Evolutionary conservation across 2,329 filamentous ascomycete genomes (phyloP), one percentile per base, ranked within the genome.

Genomic region (Ophiosphaerella korrae): DNA sequence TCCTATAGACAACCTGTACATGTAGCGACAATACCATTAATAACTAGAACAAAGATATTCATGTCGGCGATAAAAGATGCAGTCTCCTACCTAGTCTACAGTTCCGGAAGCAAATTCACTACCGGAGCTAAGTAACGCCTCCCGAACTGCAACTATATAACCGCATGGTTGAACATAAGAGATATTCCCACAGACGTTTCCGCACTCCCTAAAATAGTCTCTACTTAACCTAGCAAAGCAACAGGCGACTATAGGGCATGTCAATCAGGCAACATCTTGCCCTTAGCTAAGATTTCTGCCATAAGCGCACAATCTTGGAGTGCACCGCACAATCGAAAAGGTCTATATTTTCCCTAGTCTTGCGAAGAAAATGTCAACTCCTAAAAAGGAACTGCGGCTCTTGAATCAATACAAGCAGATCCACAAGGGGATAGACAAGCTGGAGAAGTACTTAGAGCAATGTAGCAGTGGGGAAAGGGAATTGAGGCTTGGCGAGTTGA

Each of bases 311-410:
- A 82, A 88, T 50, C 84, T 96, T n/a, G 82, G 84, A 8, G 75
- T 83, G 50, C 92, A 96, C 75, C 92, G 96, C 77, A 78, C 77
- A 50, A 93, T 96, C 65, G 92, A 96, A 72, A 92, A 97, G 74
- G 75, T 79, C 38, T 84, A 91, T 70, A 80, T 96, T 35, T 96
- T 96, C 72, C 92, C 92, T 1, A 67, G 87, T 0, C 82, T 96
- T 2, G 90, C 88, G 11, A 78, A 77, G 62, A 86, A 85, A 60
- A 95, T 95, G 90, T 86, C 89, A 5, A 87, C 89, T 58, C 96
- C 96, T 68, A 78, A 79, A 53, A 78, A 76, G 57, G 80, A 82
- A n/a, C 80, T 87, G 12, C 82, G 88, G 66, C 75, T 94, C 40
- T 72, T 94, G 43, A 80, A 76, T 7, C 90, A 96, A 76, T 92